Conservation (phyloP, 495 filamentous ascomycete genomes). For the Cercophora scortea region DNA sequence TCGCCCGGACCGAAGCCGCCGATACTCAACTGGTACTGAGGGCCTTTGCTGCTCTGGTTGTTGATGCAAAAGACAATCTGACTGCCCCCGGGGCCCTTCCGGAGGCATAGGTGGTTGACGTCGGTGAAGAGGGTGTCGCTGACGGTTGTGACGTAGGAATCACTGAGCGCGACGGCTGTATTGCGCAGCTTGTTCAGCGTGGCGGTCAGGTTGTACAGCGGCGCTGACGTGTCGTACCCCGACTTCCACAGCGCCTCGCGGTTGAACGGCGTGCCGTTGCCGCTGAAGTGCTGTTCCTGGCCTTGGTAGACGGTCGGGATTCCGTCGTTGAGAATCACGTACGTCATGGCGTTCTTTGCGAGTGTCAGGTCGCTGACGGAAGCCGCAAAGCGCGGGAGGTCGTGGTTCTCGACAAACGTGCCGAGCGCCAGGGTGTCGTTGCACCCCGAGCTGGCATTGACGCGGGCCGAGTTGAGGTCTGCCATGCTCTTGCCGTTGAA, state of each 20-base stretch:
- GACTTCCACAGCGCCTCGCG: constrained; percentile 70
- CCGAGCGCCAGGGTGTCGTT: constrained; percentile 35
- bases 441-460: constrained; percentile 14
- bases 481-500: constrained; percentile 18
- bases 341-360: constrained; percentile 65
- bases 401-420: constrained; percentile 74
- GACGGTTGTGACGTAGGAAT: constrained; percentile 42
- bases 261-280: constrained; percentile 53
- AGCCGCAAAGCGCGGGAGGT: constrained; percentile 60
- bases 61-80: constrained; percentile 23
- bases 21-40: constrained; percentile 12
- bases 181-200: constrained; percentile 51
- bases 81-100: constrained; percentile 58
- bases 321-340: constrained; percentile 58
- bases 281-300: constrained; percentile 66
- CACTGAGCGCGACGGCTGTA: constrained; percentile 36
- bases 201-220: constrained; percentile 52
- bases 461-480: constrained; percentile 7
- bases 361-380: constrained; percentile 47
- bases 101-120: constrained; percentile 50
- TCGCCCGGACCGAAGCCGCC: constrained; percentile 18
- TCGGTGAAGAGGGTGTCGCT: constrained; percentile 49
- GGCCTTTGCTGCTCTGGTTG: constrained; percentile 22
- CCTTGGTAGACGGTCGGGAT: constrained; percentile 43
- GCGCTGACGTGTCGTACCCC: constrained; percentile 47